Evolutionary conservation across 805 yeast genomes (phyloP).

Genomic region (Isabelozyma heimii): DNA sequence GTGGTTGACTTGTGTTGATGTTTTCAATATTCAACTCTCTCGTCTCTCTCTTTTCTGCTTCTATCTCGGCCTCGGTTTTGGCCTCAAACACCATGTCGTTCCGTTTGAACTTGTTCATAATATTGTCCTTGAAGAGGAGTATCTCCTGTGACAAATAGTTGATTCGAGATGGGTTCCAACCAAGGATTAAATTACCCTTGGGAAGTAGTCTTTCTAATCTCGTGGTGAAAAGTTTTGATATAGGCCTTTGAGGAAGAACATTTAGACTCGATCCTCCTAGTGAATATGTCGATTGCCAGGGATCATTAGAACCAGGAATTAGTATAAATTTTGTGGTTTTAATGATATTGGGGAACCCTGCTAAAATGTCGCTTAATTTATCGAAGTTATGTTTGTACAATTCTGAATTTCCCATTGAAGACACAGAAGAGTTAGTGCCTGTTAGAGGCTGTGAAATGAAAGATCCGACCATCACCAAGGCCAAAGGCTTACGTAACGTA

Average conservation of each 20-base stretch:
- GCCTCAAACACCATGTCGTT: constrained; percentile 59
- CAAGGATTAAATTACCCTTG: constrained; percentile 26
- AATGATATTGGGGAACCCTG: constrained; percentile 55
- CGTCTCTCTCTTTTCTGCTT: constrained; percentile 17
- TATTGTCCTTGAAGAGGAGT: constrained; percentile 68
- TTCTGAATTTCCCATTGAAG: constrained; percentile 50
- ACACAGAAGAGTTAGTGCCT: constrained; percentile 48
- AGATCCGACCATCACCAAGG: constrained; percentile 80
- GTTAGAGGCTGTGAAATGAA: constrained; percentile 68
- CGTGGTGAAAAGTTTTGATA: constrained; percentile 71
- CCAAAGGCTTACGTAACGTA: constrained; percentile 43
- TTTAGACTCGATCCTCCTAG: constrained; percentile 47
- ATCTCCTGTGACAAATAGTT: constrained; percentile 84
- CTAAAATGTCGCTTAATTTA: constrained; percentile 61
- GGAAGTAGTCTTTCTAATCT: constrained; percentile 52
- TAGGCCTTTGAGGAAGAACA: constrained; percentile 58
- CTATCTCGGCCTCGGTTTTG: constrained; percentile 27
- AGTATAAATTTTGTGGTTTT: constrained; percentile 59
- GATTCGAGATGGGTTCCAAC: constrained; percentile 78
- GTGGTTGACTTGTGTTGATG: constrained; percentile 12
- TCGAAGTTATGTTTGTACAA: constrained; percentile 70
- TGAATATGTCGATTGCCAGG: constrained; percentile 78
- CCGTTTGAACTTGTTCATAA: constrained; percentile 67
- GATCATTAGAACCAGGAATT: constrained; percentile 90
- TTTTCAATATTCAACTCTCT: constrained; percentile 17